phyloP scores from a whole-genome alignment of 768 basidiomycete genomes.

The Hygrocybe punicea region DNA sequence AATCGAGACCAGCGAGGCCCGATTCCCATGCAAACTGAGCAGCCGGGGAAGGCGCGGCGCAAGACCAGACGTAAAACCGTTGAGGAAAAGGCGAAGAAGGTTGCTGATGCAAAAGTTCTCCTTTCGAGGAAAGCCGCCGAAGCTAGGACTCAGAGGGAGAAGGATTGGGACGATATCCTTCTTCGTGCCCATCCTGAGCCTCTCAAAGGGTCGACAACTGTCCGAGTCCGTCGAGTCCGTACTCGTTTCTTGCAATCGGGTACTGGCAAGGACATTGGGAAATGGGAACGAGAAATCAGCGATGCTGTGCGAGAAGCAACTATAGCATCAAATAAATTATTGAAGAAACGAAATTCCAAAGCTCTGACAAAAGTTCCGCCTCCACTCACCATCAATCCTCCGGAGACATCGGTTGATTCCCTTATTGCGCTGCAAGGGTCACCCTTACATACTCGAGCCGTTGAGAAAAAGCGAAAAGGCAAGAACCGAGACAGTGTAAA shows the following conservation, averaged over 20 bases:
- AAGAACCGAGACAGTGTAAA: conserved; percentile 24
- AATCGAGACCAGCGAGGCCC: conserved; percentile 29
- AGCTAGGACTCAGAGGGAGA: conserved; percentile 54
- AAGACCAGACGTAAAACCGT: conserved; percentile 33
- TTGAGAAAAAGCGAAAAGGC: conserved; percentile 34
- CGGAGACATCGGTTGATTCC: conserved; percentile 49
- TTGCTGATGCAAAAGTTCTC: conserved; percentile 47
- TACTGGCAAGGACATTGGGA: conserved; percentile 44
- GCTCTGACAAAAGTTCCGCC: not conserved
- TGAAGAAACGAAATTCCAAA: conserved; percentile 25
- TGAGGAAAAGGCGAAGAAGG: conserved; percentile 35
- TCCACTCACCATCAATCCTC: conserved; percentile 40
- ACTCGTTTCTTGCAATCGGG: conserved; percentile 57
- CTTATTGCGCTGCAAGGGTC: conserved; percentile 54
- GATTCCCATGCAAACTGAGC: conserved; percentile 46
- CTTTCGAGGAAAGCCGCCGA: conserved; percentile 65
- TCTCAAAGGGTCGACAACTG: conserved; percentile 44
- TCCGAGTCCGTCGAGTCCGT: conserved; percentile 54
- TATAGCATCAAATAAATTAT: conserved; percentile 44
- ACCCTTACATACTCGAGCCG: conserved; percentile 30
- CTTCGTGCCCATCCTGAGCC: conserved; percentile 51
- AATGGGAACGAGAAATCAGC: conserved; percentile 64
- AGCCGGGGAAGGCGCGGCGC: conserved; percentile 37
- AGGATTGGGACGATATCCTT: conserved; percentile 63
- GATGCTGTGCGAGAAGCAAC: conserved; percentile 56